Conservation (phyloP, 352 stramenopile species). For the Globisporangium perplexum region DNA sequence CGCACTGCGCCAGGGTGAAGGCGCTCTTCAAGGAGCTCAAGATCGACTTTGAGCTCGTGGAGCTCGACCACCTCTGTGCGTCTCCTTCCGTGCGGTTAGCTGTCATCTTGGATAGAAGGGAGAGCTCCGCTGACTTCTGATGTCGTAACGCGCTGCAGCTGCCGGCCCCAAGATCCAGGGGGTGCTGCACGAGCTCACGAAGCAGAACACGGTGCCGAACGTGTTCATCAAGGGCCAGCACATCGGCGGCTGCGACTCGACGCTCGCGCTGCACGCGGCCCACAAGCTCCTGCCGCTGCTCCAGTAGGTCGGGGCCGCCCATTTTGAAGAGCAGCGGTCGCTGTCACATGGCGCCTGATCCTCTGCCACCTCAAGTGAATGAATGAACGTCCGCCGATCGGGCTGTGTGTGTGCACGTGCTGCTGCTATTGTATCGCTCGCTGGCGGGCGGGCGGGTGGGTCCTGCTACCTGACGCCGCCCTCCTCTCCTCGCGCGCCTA, state of each 20-base stretch:
- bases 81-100: not conserved
- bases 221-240: slow-evolving; percentile 97
- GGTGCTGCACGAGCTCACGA: slow-evolving; percentile 88
- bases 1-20: slow-evolving; percentile 91
- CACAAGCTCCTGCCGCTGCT: slow-evolving; percentile 53
- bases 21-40: slow-evolving; percentile 74
- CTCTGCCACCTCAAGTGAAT: not conserved
- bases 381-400: not conserved
- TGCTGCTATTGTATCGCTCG: no score
- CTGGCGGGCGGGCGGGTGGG: no score
- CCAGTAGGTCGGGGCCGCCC: slow-evolving; percentile 23
- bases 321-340: not conserved
- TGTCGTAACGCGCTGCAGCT: no score
- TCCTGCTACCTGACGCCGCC: slow-evolving; percentile 10
- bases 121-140: no score
- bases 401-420: no score
- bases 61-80: slow-evolving; percentile 60
- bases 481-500: not conserved
- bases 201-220: slow-evolving; percentile 96
- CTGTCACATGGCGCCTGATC: no score
- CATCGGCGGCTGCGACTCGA: slow-evolving; percentile 92
- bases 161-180: slow-evolving; percentile 91
- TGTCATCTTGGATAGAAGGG: no score
- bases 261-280: slow-evolving; percentile 44
- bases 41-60: slow-evolving; percentile 51